Conservation (phyloP, 2,329 filamentous ascomycete genomes). For the Aspergillus sp. region DNA sequence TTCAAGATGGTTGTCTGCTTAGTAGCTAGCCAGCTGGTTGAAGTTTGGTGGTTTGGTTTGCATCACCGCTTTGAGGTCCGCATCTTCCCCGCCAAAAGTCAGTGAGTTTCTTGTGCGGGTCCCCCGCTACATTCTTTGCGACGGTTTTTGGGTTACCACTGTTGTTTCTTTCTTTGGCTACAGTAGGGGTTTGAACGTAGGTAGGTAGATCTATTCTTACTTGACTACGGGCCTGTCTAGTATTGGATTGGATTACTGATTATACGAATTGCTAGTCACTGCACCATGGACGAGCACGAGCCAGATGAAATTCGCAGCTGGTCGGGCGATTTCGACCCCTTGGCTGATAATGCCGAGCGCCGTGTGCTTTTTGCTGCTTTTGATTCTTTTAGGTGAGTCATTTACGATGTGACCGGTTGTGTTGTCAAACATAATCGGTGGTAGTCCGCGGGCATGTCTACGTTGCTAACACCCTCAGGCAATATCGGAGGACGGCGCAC, state of each 20-base stretch:
- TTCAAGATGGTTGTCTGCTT: not conserved
- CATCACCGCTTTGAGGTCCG: not conserved
- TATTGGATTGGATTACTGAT: no score
- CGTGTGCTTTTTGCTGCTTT: slow-evolving; percentile 77
- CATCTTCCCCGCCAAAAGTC: slow-evolving; percentile 18
- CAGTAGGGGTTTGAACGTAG: no score
- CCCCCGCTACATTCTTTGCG: no score
- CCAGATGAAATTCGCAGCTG: slow-evolving; percentile 44
- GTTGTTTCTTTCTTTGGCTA: not conserved
- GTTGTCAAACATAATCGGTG: no score
- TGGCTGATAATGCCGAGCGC: slow-evolving; percentile 76
- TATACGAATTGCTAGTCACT: not conserved
- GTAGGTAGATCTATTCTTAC: no score
- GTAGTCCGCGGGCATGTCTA: no score
- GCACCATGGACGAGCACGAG: slow-evolving; percentile 15
- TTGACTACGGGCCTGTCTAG: no score
- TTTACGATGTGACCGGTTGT: no score
- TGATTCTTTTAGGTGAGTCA: slow-evolving; percentile 82
- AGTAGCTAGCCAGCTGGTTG: no score
- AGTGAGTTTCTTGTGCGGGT: no score
- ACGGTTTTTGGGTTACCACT: no score
- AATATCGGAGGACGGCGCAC: slow-evolving; percentile 82
- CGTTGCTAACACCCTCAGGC: slow-evolving; percentile 53
- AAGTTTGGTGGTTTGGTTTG: no score
- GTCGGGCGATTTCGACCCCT: slow-evolving; percentile 64